phyloP scores from a whole-genome alignment of 352 stramenopile genomes.

The Plasmopara viticola region DNA sequence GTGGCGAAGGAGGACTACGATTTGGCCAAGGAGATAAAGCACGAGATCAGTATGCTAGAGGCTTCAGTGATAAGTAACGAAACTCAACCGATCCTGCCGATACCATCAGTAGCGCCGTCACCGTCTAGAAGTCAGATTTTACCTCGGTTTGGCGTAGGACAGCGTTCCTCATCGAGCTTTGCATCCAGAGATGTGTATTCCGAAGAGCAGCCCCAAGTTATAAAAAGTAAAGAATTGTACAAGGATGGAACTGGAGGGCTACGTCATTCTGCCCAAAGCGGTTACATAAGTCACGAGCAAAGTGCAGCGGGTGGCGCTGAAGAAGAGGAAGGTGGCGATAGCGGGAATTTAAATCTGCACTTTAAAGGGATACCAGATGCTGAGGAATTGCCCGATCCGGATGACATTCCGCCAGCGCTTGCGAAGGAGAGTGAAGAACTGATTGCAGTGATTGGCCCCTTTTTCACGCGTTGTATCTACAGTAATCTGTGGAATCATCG shows the following conservation, averaged over 20 bases:
- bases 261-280: conserved; percentile 6
- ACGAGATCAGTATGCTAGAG: conserved; percentile 75
- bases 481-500: conserved; percentile 85
- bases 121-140: conserved; percentile 18
- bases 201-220: conserved; percentile 25
- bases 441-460: conserved; percentile 65
- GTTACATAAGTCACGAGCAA: conserved; percentile 10
- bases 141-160: no score
- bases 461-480: conserved; percentile 79
- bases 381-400: conserved; percentile 62
- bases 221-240: conserved; percentile 13
- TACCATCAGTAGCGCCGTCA: conserved; percentile 18
- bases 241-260: conserved; percentile 7
- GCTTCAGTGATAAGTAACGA: conserved; percentile 53
- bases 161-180: conserved; percentile 42
- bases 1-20: conserved; percentile 92
- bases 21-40: conserved; percentile 85
- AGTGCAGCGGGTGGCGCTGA: conserved; percentile 14
- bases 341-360: conserved; percentile 32
- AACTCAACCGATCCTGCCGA: conserved; percentile 45
- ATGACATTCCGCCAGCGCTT: conserved; percentile 56
- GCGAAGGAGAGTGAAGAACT: conserved; percentile 75
- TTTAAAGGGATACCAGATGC: conserved; percentile 65
- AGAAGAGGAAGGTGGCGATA: conserved; percentile 10
- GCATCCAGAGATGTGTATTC: conserved; percentile 61